These are phyloP conservation scores for Pestalotiopsis sp. DNA, from an alignment of 2,329 filamentous ascomycete genomes.

Conservation along the genomic window DNA sequence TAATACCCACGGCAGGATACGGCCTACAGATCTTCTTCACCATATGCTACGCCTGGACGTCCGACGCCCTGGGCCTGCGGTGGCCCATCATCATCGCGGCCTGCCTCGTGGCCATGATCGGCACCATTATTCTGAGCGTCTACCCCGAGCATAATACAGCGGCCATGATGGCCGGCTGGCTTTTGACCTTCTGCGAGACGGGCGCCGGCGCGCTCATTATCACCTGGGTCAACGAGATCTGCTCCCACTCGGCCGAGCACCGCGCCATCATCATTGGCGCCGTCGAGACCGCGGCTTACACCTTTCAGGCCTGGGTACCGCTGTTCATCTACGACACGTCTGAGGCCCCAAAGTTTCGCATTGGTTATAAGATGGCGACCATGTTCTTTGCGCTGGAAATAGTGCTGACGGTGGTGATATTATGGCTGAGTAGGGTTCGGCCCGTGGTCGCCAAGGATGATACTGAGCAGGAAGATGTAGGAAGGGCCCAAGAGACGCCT, in stretches of 20 bases:
- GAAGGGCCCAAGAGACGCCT: neutral
- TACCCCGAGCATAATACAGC: conserved; percentile 33
- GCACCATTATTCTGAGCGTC: conserved; percentile 33
- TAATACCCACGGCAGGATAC: conserved; percentile 45
- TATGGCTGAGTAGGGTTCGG: conserved; percentile 16
- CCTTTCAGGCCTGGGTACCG: conserved; percentile 44
- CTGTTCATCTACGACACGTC: conserved; percentile 35
- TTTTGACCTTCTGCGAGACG: conserved; percentile 35
- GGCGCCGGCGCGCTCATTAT: conserved; percentile 36
- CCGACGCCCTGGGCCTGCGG: conserved; percentile 48
- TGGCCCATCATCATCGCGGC: conserved; percentile 56
- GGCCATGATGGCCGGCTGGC: conserved; percentile 36
- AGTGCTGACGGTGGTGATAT: conserved; percentile 15
- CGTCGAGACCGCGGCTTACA: conserved; percentile 45
- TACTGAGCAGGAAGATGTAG: neutral
- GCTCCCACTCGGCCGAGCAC: conserved; percentile 45
- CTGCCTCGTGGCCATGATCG: conserved; percentile 35
- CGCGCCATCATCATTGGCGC: conserved; percentile 48
- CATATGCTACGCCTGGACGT: conserved; percentile 53
- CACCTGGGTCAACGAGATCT: conserved; percentile 49
- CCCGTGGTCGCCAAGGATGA: neutral
- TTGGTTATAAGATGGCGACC: conserved; percentile 31
- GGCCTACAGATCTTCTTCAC: conserved; percentile 46
- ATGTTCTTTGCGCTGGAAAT: conserved; percentile 20
- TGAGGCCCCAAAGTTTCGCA: conserved; percentile 39